Base-by-base conservation (phyloP, 2,329 filamentous ascomycete genomes). In the Camillea tinctor region DNA sequence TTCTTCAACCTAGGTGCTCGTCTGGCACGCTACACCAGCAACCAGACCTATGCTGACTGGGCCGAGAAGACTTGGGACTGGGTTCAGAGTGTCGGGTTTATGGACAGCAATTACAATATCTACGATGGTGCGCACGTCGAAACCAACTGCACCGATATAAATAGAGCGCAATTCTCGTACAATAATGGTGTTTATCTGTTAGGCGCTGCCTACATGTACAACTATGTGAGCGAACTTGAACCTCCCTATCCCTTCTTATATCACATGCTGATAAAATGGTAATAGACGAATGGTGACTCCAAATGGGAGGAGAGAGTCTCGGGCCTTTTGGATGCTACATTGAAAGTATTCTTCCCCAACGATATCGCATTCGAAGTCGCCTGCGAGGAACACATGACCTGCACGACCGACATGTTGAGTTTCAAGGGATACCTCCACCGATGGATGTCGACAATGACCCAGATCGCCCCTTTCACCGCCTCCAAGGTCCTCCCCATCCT, bases 11-110 rank as follows among this genome's bases (percentile, higher is more conserved):
- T 82, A 26, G 79, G 76, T 21, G 81, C 87, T 22, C 82, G 88
- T 21, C 77, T 90, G 9, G 87, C 85, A 0, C 78, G 82, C 9
- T 89, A 88, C 71, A 88, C 87, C 0, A 77, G 81, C 55, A 89
- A 90, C 67, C 67, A 80, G 54, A 89, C 86, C 0, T 91, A 90
- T 69, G 77, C 82, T 5, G 78, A 86, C 1, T 85, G 82, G 83
- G 87, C 87, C 0, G 81, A 84, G 36, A 81, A 76, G 58, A 79
- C 80, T 2, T 92, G 88, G 71, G 77, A 85, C 61, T 86, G 83
- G 83, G 76, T 79, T 9, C 64, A 70, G 11, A 64, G 64, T 22
- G 73, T 81, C 17, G 81, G 81, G 2, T 75, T 86, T 54, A 81
- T 85, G 66, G 74, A 75, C 57, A 59, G 65, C 1, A 69, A 77